Base-by-base conservation (phyloP, 768 basidiomycete genomes). In the Mycena haematopus region DNA sequence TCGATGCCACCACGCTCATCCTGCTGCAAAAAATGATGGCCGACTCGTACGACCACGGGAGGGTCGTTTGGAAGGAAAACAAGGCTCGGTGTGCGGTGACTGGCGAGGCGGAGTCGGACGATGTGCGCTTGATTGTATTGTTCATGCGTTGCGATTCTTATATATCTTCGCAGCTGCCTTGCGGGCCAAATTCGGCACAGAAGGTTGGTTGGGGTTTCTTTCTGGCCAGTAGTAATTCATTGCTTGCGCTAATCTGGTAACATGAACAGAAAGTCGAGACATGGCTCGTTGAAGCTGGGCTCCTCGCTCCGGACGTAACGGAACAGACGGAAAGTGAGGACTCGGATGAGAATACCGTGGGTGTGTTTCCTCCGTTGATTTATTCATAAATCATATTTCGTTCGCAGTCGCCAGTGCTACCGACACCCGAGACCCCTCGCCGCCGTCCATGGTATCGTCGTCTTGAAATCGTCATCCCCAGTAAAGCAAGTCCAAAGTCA, bases 21-120 rank as follows among this genome's bases (percentile, higher is more conserved):
- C 25, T 60, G 17, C 36, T 65, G 51, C 65, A 65, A 31, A 65
- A 65, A 24, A 62, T 65, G 65, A 62, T 65, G 38, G 65, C 60
- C 19, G 65, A 65, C 46, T 36, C 60, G 45, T 58, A 61, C 46
- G 56, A 65, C 38, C 55, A 57, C 29, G 64, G 64, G 3, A 19
- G 60, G 3, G 50, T 57, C 19, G 49, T 65, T 9, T 65, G 64
- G 64, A 47, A 46, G 36, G 64, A 65, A 51, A 58, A 65, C n/a
- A 40, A n/a, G 40, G 52, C 24, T 1, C 63, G 53, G 6, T 44
- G 58, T 42, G 59, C 63, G 15, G 3, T 56, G 0, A 56, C 63
- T 11, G 63, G 58, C 17, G 63, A 65, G 14, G 14, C 17, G 6
- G 60, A 65, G 25, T 56, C 58, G 0, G 40, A 58, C 14, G 35